Percentiles rank a stretch among this genome's conserved stretches.
phyloP scores from a whole-genome alignment of 2,329 filamentous ascomycete species.

The Teratosphaeriaceae sp. region DNA sequence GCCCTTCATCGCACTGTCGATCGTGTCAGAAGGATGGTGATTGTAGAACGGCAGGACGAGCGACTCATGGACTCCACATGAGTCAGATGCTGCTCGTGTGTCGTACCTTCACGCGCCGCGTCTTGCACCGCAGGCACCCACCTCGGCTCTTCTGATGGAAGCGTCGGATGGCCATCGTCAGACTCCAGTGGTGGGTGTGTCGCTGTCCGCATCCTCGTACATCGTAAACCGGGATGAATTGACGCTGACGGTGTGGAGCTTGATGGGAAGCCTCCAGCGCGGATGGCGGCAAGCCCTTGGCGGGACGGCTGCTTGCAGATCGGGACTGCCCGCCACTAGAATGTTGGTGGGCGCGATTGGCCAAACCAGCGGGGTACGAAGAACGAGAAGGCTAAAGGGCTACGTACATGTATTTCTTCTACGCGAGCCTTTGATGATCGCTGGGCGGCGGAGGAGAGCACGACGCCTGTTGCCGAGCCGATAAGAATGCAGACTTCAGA shows the following conservation, averaged over 20 bases:
- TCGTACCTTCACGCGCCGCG: conserved; percentile 24
- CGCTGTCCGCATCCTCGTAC: neutral
- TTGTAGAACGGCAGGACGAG: too few relatives aligned
- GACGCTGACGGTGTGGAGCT: neutral
- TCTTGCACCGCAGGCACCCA: conserved; percentile 23
- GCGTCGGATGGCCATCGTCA: conserved; percentile 22
- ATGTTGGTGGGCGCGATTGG: neutral
- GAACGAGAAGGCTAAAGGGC: neutral
- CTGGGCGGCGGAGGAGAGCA: neutral
- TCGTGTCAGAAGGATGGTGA: neutral
- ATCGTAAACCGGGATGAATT: neutral
- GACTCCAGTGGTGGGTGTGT: neutral
- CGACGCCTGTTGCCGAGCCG: neutral
- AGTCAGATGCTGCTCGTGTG: neutral
- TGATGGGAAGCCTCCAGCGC: too few relatives aligned
- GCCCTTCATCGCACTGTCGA: conserved; percentile 21
- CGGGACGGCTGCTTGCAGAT: too few relatives aligned
- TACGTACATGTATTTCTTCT: too few relatives aligned
- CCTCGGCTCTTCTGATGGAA: conserved; percentile 24
- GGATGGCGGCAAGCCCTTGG: too few relatives aligned
- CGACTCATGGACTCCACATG: too few relatives aligned
- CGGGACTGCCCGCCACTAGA: too few relatives aligned
- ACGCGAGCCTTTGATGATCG: neutral
- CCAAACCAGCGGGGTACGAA: neutral
- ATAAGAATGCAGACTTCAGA: conserved; percentile 4